phyloP scores from a whole-genome alignment of 1,284 basidiomycete genomes.

The Xanthoconium separans region DNA sequence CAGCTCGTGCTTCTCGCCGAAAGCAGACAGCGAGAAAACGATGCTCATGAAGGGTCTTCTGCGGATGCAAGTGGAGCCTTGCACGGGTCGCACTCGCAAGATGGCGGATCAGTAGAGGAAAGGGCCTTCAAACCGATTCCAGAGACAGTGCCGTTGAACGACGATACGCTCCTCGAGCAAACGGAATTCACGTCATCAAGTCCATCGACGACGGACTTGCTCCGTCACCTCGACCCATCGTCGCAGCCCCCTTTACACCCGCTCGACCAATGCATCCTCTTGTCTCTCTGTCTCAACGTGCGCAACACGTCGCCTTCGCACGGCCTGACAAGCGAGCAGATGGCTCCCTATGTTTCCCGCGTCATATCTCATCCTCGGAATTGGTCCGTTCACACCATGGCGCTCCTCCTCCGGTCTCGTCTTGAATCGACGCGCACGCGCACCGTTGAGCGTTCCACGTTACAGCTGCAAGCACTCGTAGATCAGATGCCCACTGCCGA shows the following conservation, averaged over 20 bases:
- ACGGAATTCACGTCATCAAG: slow-evolving; percentile 83
- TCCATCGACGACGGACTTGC: slow-evolving; percentile 42
- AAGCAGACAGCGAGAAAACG: slow-evolving; percentile 57
- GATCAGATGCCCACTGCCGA: slow-evolving; percentile 94
- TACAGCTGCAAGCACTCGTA: slow-evolving; percentile 90
- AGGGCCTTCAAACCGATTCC: slow-evolving; percentile 48
- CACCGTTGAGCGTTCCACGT: slow-evolving; percentile 84
- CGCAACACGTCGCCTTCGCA: slow-evolving; percentile 85
- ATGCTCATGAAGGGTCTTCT: slow-evolving; percentile 11
- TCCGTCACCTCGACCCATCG: slow-evolving; percentile 76
- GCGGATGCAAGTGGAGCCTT: slow-evolving; percentile 17
- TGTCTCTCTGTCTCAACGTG: slow-evolving; percentile 87
- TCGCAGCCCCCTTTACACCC: slow-evolving; percentile 86
- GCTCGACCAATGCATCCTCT: slow-evolving; percentile 87
- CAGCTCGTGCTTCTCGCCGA: slow-evolving; percentile 95
- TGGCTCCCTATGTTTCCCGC: slow-evolving; percentile 85
- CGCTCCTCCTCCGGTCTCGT: slow-evolving; percentile 85
- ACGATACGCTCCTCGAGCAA: slow-evolving; percentile 94
- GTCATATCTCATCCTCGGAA: slow-evolving; percentile 86
- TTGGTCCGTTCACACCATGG: slow-evolving; percentile 95
- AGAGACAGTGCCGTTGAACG: slow-evolving; percentile 83
- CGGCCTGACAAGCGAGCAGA: slow-evolving; percentile 86
- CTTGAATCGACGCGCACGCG: slow-evolving; percentile 85
- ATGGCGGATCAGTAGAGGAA: slow-evolving; percentile 6
- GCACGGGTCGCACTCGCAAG: slow-evolving; percentile 14